These are phyloP conservation scores for Stephanodiscus minutulus DNA, from an alignment of 108 stramenopile species.

Conservation along the genomic window DNA sequence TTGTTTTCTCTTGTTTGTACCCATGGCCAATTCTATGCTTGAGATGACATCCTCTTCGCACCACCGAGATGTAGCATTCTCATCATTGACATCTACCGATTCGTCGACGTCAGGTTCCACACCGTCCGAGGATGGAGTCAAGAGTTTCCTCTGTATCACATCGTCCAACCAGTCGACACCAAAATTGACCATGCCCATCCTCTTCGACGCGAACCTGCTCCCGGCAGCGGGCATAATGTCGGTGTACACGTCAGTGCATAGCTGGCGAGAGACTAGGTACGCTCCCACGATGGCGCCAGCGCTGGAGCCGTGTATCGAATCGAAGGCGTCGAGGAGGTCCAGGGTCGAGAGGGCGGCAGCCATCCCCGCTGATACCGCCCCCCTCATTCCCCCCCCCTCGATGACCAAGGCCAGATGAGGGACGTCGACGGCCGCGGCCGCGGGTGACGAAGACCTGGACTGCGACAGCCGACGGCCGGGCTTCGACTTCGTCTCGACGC, in stretches of 20 bases:
- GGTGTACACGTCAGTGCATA: slow-evolving; percentile 57
- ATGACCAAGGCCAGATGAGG: slow-evolving; percentile 52
- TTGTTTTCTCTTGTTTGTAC: slow-evolving; percentile 7
- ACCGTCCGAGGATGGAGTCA: slow-evolving; percentile 1
- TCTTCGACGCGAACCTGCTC: slow-evolving; percentile 42
- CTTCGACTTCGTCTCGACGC: slow-evolving; percentile 45
- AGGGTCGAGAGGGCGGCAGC: slow-evolving; percentile 52
- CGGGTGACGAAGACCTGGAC: background rate
- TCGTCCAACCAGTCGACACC: slow-evolving; percentile 48
- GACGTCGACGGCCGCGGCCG: background rate
- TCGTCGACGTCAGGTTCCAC: slow-evolving; percentile 3
- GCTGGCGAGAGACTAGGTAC: slow-evolving; percentile 52
- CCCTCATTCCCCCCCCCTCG: slow-evolving; percentile 62
- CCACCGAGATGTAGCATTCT: slow-evolving; percentile 26
- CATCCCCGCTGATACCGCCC: slow-evolving; percentile 61
- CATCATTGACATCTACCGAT: slow-evolving; percentile 11
- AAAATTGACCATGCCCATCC: slow-evolving; percentile 40
- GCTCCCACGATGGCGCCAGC: slow-evolving; percentile 57
- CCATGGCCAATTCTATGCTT: slow-evolving; percentile 46
- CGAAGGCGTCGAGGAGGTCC: slow-evolving; percentile 51
- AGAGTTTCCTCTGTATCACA: slow-evolving; percentile 33
- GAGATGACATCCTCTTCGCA: slow-evolving; percentile 34
- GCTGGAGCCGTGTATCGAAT: slow-evolving; percentile 51
- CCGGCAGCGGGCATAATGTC: slow-evolving; percentile 50
- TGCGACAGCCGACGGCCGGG: slow-evolving; percentile 35